Evolutionary conservation across 2,329 filamentous ascomycete species (phyloP).

Genomic region (Penicillium hesseltinei): DNA sequence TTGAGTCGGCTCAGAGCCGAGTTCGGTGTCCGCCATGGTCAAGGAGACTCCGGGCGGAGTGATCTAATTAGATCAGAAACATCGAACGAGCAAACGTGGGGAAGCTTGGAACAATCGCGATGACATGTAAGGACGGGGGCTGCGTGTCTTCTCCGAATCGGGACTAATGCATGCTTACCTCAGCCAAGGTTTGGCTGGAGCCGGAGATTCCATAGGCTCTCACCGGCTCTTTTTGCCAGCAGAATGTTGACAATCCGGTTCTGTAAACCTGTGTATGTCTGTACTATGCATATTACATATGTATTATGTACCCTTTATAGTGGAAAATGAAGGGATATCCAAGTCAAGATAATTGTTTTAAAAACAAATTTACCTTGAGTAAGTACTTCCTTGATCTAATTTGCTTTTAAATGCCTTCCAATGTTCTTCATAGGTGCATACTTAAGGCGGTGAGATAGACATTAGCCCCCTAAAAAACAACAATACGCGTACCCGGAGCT

Average conservation of each 20-base stretch:
- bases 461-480: neutral
- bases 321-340: rapidly evolving
- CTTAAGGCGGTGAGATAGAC: neutral
- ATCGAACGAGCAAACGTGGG: constrained; percentile 20
- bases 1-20: constrained; percentile 34
- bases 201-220: neutral
- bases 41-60: constrained; percentile 38
- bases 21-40: constrained; percentile 44
- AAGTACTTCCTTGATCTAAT: neutral
- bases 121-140: constrained; percentile 17
- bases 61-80: constrained; percentile 25
- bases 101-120: constrained; percentile 8
- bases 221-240: neutral
- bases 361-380: rapidly evolving
- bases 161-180: constrained; percentile 25
- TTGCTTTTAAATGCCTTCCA: neutral
- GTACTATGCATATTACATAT: no score
- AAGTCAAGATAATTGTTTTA: rapidly evolving
- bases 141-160: constrained; percentile 34
- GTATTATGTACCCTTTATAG: neutral
- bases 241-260: neutral
- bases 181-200: neutral
- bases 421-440: no score
- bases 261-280: neutral
- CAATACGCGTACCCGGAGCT: neutral